Evolutionary conservation across 306 rosid genomes (phyloP).

Genomic region (Bauhinia variegata): DNA sequence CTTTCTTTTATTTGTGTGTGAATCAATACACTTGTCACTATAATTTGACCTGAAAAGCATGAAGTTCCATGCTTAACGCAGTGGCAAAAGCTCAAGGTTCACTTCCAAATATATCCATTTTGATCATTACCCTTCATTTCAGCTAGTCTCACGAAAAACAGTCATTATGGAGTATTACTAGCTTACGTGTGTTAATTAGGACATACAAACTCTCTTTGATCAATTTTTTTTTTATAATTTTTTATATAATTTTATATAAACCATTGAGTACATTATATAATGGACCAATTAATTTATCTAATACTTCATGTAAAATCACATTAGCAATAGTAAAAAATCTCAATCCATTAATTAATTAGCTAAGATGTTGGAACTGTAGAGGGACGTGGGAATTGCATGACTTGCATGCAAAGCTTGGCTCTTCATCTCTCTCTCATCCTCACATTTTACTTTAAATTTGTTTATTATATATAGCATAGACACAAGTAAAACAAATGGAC

Average conservation of each 20-base stretch:
- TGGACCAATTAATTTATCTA: no score
- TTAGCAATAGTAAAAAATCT: no score
- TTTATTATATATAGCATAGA: constrained; percentile 11
- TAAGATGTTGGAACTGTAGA: constrained; percentile 3
- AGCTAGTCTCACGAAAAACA: constrained; percentile 24
- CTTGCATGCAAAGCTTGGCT: constrained; percentile 59
- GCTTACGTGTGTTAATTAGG: not conserved
- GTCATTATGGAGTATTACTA: not conserved
- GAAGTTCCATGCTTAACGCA: constrained; percentile 45
- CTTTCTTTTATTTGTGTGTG: constrained; percentile 28
- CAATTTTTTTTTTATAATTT: no score
- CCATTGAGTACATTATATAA: no score
- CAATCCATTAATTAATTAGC: no score
- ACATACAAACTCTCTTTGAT: no score
- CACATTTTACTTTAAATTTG: constrained; percentile 36
- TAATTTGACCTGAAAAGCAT: constrained; percentile 57
- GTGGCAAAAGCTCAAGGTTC: constrained; percentile 48
- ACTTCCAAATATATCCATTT: constrained; percentile 39
- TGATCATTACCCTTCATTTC: constrained; percentile 43
- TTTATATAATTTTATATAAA: no score
- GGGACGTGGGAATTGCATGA: constrained; percentile 64
- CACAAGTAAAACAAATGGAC: constrained; percentile 33
- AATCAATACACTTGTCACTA: constrained; percentile 42
- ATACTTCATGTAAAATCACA: no score
- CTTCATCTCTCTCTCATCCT: constrained; percentile 35